A percentile compares a stretch with the other conserved stretches of the same genome.
phyloP scores from a whole-genome alignment of 164 flowering plant genomes.

The Protea cynaroides region DNA sequence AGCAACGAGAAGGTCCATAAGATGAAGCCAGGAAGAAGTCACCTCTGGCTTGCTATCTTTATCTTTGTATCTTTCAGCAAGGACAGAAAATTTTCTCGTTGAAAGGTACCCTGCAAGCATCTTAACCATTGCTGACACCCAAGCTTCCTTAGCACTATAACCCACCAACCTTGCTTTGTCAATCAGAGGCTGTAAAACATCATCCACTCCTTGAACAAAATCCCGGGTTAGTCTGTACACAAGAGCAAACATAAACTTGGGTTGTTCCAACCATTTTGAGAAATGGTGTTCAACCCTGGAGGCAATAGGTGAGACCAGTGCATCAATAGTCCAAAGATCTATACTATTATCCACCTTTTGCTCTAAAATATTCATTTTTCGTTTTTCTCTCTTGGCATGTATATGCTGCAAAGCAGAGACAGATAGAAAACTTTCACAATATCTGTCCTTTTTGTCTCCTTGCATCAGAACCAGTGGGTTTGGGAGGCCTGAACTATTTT shows the following conservation, averaged over 20 bases:
- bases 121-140: conserved; percentile 62
- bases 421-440: conserved; percentile 45
- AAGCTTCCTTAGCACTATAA: conserved; percentile 59
- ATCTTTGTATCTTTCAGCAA: conserved; percentile 35
- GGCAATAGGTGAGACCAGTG: conserved; percentile 58
- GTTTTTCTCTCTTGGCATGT: conserved; percentile 37
- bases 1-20: conserved; percentile 45
- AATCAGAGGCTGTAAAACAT: conserved; percentile 63
- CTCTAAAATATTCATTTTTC: conserved; percentile 18
- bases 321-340: conserved; percentile 60
- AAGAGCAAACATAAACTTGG: conserved; percentile 63
- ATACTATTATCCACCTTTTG: conserved; percentile 12
- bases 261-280: conserved; percentile 53
- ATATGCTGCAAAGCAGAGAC: conserved; percentile 64
- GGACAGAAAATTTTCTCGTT: conserved; percentile 34
- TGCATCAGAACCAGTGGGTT: conserved; percentile 51
- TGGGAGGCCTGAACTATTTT: conserved; percentile 25
- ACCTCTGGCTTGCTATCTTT: conserved; percentile 26
- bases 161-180: conserved; percentile 51
- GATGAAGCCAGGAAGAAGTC: conserved; percentile 51
- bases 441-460: conserved; percentile 36
- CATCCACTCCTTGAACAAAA: conserved; percentile 44
- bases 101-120: conserved; percentile 41
- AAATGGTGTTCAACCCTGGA: conserved; percentile 49
- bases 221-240: conserved; percentile 45